phyloP scores from a whole-genome alignment of 129 eudicot species.

The Flaveria linearis region DNA sequence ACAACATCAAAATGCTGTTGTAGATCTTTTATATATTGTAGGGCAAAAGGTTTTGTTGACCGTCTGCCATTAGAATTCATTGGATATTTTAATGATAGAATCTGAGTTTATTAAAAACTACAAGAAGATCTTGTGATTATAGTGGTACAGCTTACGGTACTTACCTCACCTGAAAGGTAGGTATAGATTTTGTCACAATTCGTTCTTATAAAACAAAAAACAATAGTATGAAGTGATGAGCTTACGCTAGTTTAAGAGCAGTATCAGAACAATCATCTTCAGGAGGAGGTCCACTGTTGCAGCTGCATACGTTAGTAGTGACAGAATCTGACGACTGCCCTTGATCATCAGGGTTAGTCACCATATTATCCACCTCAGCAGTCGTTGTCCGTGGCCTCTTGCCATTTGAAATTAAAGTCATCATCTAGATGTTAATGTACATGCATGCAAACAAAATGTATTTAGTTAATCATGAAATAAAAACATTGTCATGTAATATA shows the following conservation, averaged over 20 bases:
- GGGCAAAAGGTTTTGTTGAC: too few relatives aligned
- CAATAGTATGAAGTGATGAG: background rate
- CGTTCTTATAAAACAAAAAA: too few relatives aligned
- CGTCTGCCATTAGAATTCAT: too few relatives aligned
- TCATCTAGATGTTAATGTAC: slow-evolving; percentile 29
- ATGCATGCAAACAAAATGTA: background rate
- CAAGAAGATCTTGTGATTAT: too few relatives aligned
- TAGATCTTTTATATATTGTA: too few relatives aligned
- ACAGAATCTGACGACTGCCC: slow-evolving; percentile 58
- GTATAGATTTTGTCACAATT: too few relatives aligned
- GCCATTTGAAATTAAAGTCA: slow-evolving; percentile 32
- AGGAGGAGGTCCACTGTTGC: slow-evolving; percentile 52
- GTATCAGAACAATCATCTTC: slow-evolving; percentile 68
- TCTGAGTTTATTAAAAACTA: too few relatives aligned
- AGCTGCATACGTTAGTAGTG: slow-evolving; percentile 43
- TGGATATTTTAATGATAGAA: too few relatives aligned
- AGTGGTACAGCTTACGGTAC: too few relatives aligned
- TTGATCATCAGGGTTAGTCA: slow-evolving; percentile 42
- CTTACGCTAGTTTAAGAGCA: slow-evolving; percentile 64
- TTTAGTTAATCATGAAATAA: background rate
- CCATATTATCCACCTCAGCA: slow-evolving; percentile 32
- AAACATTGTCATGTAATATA: background rate
- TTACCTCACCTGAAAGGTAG: too few relatives aligned
- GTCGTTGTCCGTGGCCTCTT: slow-evolving; percentile 33
- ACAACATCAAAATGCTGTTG: too few relatives aligned